Evolutionary conservation across 2,329 filamentous ascomycete genomes (phyloP).

Genomic region (Dichotomopilus funicola): DNA sequence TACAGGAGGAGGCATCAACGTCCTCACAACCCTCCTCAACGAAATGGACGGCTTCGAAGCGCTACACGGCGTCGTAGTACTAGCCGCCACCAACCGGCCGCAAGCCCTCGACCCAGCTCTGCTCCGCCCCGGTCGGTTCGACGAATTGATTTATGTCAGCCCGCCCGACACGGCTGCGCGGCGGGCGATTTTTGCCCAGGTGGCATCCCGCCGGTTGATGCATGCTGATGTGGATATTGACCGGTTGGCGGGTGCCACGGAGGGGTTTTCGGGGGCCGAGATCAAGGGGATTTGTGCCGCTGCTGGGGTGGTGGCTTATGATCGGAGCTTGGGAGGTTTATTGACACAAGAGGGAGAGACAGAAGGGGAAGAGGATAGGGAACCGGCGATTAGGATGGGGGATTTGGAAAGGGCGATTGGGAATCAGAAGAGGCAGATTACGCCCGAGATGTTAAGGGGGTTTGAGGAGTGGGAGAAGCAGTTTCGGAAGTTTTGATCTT

Average conservation of each 20-base stretch:
- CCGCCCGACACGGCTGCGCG: constrained; percentile 69
- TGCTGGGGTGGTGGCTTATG: constrained; percentile 39
- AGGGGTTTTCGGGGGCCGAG: constrained; percentile 83
- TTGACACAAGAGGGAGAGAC: no score
- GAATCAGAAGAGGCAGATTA: constrained; percentile 51
- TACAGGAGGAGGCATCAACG: constrained; percentile 57
- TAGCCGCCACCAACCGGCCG: constrained; percentile 88
- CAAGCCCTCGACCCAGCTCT: constrained; percentile 80
- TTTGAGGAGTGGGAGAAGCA: constrained; percentile 51
- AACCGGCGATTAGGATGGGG: constrained; percentile 19
- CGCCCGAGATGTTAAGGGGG: constrained; percentile 48
- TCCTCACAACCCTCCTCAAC: constrained; percentile 81
- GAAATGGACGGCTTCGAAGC: constrained; percentile 95
- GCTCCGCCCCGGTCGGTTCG: constrained; percentile 78
- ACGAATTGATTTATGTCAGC: constrained; percentile 77
- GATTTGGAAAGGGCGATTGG: constrained; percentile 40
- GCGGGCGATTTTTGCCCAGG: constrained; percentile 67
- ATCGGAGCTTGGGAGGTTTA: constrained; percentile 16
- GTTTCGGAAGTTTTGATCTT: constrained; percentile 26
- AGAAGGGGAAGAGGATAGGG: not conserved
- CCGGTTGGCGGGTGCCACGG: constrained; percentile 55
- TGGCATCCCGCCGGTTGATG: constrained; percentile 55
- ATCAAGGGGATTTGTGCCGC: constrained; percentile 51
- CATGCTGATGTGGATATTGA: constrained; percentile 58
- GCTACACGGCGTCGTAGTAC: constrained; percentile 73